Evolutionary conservation across 2,329 filamentous ascomycete species (phyloP).

Genomic region (Microsporum audouinii): DNA sequence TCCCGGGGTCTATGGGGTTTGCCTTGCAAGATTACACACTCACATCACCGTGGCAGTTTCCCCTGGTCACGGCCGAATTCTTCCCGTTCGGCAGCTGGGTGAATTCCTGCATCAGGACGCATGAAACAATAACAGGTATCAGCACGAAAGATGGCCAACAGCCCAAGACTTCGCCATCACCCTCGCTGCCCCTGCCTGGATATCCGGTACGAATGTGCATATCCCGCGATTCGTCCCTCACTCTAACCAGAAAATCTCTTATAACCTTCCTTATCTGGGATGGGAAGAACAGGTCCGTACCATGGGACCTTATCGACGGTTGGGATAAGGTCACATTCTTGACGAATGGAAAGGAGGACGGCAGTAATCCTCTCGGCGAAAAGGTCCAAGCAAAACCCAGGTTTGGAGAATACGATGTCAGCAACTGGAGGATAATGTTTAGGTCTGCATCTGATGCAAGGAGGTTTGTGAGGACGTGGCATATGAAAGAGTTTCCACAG

Average conservation of each 20-base stretch:
- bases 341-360: neutral
- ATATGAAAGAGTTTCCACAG: constrained; percentile 36
- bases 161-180: neutral
- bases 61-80: constrained; percentile 12
- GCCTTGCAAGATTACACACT: constrained; percentile 15
- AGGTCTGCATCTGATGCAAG: constrained; percentile 43
- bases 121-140: constrained; percentile 8
- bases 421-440: constrained; percentile 47
- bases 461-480: constrained; percentile 44
- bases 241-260: constrained; percentile 7
- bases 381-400: neutral
- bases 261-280: constrained; percentile 13
- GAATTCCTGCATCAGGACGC: constrained; percentile 11
- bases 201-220: constrained; percentile 15
- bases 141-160: neutral
- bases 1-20: constrained; percentile 2
- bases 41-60: constrained; percentile 13
- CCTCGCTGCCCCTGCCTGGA: neutral
- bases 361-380: neutral
- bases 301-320: constrained; percentile 13
- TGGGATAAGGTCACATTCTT: constrained; percentile 10
- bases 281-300: constrained; percentile 10
- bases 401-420: constrained; percentile 5
- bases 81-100: constrained; percentile 14
- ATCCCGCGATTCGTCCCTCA: constrained; percentile 6